These are phyloP conservation scores for Penicillium crystallinum DNA, from an alignment of 495 filamentous ascomycete genomes.

Conservation along the genomic window DNA sequence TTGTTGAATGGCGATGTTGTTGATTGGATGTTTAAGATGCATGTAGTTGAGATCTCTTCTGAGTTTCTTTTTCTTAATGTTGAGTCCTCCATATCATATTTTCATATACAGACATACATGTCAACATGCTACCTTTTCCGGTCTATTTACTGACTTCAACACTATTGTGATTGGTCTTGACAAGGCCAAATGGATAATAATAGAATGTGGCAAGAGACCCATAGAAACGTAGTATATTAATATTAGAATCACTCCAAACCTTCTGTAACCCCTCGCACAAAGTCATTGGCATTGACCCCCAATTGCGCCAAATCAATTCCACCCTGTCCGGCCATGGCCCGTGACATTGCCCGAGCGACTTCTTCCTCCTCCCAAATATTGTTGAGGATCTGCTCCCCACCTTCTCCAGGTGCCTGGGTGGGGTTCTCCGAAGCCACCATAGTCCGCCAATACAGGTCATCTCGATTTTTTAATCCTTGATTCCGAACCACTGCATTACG, in stretches of 20 bases:
- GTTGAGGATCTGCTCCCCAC: constrained; percentile 15
- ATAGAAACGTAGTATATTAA: too few relatives aligned
- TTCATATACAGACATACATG: background rate
- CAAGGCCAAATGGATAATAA: background rate
- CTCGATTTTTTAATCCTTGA: constrained; percentile 45
- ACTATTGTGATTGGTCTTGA: background rate
- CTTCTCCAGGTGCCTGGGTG: constrained; percentile 24
- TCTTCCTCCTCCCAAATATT: constrained; percentile 52
- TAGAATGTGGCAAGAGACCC: background rate
- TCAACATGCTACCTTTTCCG: constrained; percentile 5
- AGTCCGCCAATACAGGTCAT: constrained; percentile 55
- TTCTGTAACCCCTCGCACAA: constrained; percentile 39
- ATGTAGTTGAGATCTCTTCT: background rate
- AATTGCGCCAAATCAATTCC: constrained; percentile 46
- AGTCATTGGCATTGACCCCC: constrained; percentile 40
- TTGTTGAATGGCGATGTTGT: constrained; percentile 7
- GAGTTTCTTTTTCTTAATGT: background rate
- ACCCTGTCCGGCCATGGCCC: constrained; percentile 40
- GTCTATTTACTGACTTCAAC: background rate
- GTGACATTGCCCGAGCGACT: constrained; percentile 49
- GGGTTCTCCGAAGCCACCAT: constrained; percentile 37
- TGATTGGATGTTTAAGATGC: background rate
- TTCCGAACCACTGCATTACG: constrained; percentile 58
- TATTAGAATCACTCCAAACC: constrained; percentile 37
- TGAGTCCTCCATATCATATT: background rate